phyloP scores from a whole-genome alignment of 495 filamentous ascomycete species.

The Margaritispora aquatica region DNA sequence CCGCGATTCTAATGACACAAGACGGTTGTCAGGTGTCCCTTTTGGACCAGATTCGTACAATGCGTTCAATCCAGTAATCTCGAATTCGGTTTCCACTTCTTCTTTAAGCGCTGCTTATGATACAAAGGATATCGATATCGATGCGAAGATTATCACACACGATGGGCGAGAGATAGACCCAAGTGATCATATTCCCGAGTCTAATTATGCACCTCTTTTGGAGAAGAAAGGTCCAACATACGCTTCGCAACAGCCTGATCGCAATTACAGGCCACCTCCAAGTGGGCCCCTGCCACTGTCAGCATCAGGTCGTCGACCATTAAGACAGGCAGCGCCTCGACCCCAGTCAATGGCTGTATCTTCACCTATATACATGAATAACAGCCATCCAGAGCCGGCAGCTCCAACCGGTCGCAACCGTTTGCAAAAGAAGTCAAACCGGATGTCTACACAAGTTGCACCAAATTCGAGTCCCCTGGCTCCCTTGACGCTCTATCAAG shows the following conservation, averaged over 20 bases:
- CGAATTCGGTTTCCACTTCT: constrained; percentile 24
- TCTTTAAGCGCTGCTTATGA: constrained; percentile 23
- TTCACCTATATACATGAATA: constrained; percentile 18
- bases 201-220: constrained; percentile 91
- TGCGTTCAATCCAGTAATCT: constrained; percentile 55
- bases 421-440: constrained; percentile 53
- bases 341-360: constrained; percentile 25
- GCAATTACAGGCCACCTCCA: constrained; percentile 37
- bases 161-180: constrained; percentile 88
- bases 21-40: constrained; percentile 57
- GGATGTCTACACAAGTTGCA: constrained; percentile 33
- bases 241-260: constrained; percentile 39
- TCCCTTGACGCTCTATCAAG: constrained; percentile 35
- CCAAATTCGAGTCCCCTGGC: constrained; percentile 35
- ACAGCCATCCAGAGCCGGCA: constrained; percentile 25
- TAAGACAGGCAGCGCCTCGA: constrained; percentile 18
- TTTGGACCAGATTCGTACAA: constrained; percentile 90
- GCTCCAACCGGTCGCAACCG: constrained; percentile 43
- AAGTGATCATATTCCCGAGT: constrained; percentile 84
- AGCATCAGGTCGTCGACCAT: constrained; percentile 18
- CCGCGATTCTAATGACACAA: constrained; percentile 32
- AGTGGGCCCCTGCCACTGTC: constrained; percentile 36
- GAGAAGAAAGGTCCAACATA: constrained; percentile 60
- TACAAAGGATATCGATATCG: constrained; percentile 27
- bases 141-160: constrained; percentile 67